Evolutionary conservation across 2,329 filamentous ascomycete species (phyloP), one percentile per base, ranked within the genome.

Genomic region (Metarhizium rileyi): DNA sequence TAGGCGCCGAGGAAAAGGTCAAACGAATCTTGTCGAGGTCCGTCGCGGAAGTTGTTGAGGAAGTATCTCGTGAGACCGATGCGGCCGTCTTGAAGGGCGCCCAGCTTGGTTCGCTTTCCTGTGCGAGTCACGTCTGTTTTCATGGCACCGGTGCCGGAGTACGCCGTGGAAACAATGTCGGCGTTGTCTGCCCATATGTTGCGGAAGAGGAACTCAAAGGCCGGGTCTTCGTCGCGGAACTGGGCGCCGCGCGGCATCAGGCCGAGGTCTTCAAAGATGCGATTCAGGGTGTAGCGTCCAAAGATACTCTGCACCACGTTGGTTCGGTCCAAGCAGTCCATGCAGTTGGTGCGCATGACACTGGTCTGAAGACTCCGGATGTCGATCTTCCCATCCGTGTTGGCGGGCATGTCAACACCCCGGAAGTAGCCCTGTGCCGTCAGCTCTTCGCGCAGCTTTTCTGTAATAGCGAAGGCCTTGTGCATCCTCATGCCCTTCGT

Each of bases 121-220:
- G 89, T 89, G n/a, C 93, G 84, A 2, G 93, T 98, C 60, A 97
- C 89, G 65, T 98, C 94, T 0, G 93, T 98, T 77, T 98, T 98
- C 72, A 98, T 81, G 47, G 93, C 93, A 3, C 93, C 94, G 0
- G 94, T 98, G 49, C 93, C 93, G 1, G 93, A 93, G 68, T 98
- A 98, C 0, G 89, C 84, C 57, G 81, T 85, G 18, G 90, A 95
- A 30, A 98, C 90, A 23, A 94, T 86, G 65, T 98, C 93, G 50
- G 94, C 93, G 61, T 98, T 98, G 69, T 98, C 93, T 27, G 93
- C 93, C 93, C 93, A 98, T 16, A 97, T 76, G 67, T 97, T 97
- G 57, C 93, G 88, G 80, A 97, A 98, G 51, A 97, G 73, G 59
- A 86, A 76, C 67, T 96, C 90, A 64, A 98, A 98, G 1, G 77